Evolutionary conservation across 768 basidiomycete species (phyloP), one percentile per base, ranked within the genome.

Genomic region (Kwoniella botswanensis): DNA sequence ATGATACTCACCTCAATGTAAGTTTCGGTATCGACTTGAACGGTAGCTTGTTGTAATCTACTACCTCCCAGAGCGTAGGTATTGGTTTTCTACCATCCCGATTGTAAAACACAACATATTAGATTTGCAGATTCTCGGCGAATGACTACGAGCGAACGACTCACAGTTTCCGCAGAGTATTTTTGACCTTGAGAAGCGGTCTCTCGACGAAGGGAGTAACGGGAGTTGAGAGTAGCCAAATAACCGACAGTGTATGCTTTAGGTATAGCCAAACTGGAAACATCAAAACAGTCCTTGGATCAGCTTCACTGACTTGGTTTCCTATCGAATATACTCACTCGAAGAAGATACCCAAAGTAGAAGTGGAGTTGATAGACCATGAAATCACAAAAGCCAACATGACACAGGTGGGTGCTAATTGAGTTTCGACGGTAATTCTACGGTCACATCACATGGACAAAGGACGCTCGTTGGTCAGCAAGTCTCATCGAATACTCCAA

Each of bases 1-100:
- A n/a, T n/a, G n/a, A n/a, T n/a, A 56, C 71, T 2, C 54, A 72
- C 72, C 60, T 73, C 68, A 55, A 57, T 55, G 44, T 73, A 67
- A 22, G 68, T 70, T 22, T 73, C 68, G 21, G 68, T 67, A 15
- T 69, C 70, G 22, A 73, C 60, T 7, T 73, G 63, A 15, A 73
- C 68, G 5, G 72, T 73, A 1, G 63, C 72, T 58, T 73, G 72
- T 4, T 69, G 65, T 15, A 59, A 53, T 29, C 54, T 22, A 22
- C 26, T 58, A 12, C n/a, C 21, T 12, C 64, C 72, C 18, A 70
- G 54, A 6, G 59, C 54, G 55, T 54, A 73, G 2, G 65, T 70
- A 60, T 73, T 73, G n/a, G 63, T 44, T 54, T 56, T 69, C 72
- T 73, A 44, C 3, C 29, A 26, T 18, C 10, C 2, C 5, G 43